Evolutionary conservation across 306 rosid species (phyloP), one percentile per base, ranked within the genome.

Genomic region (Lagenaria siceraria): DNA sequence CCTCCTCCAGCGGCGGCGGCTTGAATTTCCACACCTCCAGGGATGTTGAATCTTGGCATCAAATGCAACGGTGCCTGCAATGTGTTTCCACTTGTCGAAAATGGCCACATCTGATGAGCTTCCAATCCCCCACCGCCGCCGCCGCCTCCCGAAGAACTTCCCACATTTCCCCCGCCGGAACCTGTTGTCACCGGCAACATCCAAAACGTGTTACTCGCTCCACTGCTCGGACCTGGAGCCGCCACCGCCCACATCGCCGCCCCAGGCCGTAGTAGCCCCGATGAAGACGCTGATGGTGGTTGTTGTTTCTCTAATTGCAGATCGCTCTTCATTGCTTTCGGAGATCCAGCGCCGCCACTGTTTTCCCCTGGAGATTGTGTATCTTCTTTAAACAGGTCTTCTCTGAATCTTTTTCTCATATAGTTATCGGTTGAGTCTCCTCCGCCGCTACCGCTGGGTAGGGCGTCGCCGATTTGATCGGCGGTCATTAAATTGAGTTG

Each of bases 221-320:
- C 89, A 8, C 85, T 87, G 2, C 78, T 61, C 0, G 91, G 82
- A 9, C 82, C 83, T 0, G 96, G 90, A 0, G 96, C 89, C 2
- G 88, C 89, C 33, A 89, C 90, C 3, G 97, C 96, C 98, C 98
- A 91, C 98, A 93, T 91, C 51, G 98, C 90, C 0, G 91, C 75
- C 3, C 83, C 89, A 0, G 95, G 92, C 21, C 98, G 80, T 7
- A 82, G 81, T 72, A 88, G 65, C 2, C 89, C 82, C 0, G 96
- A 84, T 0, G 96, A 84, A 77, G 96, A 79, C 15, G 81, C 86
- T 15, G 74, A 81, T 13, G 60, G 86, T 15, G 70, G 79, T 12
- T 81, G 83, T 4, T 83, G 83, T 65, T 88, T 86, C 25, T 82
- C 85, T 29, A 87, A 62, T 29, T 84, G 85, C 33, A 76, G 36